Evolutionary conservation across 2,329 filamentous ascomycete genomes (phyloP).

Genomic region (Xylariaceae sp.): DNA sequence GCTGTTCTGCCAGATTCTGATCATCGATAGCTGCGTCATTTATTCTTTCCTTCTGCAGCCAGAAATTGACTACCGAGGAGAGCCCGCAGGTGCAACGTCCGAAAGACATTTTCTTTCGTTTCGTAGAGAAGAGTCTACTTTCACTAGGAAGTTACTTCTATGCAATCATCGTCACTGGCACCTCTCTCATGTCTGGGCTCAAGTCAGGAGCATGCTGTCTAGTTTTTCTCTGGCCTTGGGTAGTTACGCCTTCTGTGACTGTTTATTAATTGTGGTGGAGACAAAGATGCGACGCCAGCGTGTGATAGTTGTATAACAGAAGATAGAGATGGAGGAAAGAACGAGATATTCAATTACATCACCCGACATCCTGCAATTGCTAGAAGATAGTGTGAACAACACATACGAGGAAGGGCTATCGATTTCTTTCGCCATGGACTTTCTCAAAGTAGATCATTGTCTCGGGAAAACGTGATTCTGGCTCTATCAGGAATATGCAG

Average conservation of each 20-base stretch:
- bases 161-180: conserved; percentile 13
- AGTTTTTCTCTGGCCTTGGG: conserved; percentile 13
- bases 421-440: too few species aligned
- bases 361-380: neutral
- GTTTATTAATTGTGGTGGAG: conserved; percentile 13
- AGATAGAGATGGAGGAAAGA: conserved; percentile 11
- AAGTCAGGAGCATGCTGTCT: conserved; percentile 10
- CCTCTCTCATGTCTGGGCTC: conserved; percentile 13
- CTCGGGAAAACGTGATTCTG: too few species aligned
- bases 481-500: too few species aligned
- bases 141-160: conserved; percentile 13
- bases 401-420: too few species aligned
- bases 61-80: conserved; percentile 12
- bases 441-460: too few species aligned
- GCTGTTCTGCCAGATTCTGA: conserved; percentile 11
- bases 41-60: conserved; percentile 12
- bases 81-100: conserved; percentile 11
- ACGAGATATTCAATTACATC: conserved; percentile 8
- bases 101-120: conserved; percentile 11
- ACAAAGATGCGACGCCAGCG: conserved; percentile 10
- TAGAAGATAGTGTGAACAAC: too few species aligned
- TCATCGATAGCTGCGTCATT: conserved; percentile 12
- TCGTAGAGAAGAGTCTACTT: conserved; percentile 14
- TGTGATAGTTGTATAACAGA: conserved; percentile 11
- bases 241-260: conserved; percentile 12